Evolutionary conservation across 495 filamentous ascomycete genomes (phyloP).

Genomic region (Tuber brumale): DNA sequence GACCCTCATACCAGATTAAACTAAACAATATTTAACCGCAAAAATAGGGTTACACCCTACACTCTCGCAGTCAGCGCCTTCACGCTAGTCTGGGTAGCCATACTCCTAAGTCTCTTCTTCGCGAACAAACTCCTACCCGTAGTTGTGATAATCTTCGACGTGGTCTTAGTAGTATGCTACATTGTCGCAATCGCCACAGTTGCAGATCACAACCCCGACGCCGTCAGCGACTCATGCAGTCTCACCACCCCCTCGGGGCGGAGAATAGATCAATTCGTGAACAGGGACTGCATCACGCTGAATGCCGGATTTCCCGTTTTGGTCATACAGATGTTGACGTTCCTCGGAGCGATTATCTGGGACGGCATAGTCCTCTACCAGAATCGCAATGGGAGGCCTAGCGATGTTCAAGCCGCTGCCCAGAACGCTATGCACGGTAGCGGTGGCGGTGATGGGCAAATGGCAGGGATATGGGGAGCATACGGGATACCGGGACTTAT

Average conservation of each 20-base stretch:
- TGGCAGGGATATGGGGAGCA: neutral
- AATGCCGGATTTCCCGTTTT: neutral
- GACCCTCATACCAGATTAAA: neutral
- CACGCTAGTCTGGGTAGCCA: neutral
- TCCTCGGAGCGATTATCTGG: neutral
- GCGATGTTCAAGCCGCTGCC: neutral
- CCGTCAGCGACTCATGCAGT: neutral
- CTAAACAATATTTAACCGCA: neutral
- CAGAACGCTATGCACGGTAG: neutral
- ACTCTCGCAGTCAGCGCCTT: neutral
- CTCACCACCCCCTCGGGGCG: no score
- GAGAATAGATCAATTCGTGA: neutral
- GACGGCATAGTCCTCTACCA: neutral
- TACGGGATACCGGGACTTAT: neutral
- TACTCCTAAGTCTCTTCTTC: neutral
- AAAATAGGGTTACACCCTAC: neutral
- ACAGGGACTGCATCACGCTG: neutral
- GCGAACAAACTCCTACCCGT: neutral
- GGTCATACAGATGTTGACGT: neutral
- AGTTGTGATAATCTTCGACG: neutral
- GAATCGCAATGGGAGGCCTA: neutral
- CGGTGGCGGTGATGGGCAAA: neutral
- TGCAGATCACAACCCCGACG: neutral
- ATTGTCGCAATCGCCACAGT: neutral
- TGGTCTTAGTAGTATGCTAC: neutral